Base-by-base conservation (phyloP, 495 filamentous ascomycete genomes). In the Penicillium paradoxum region DNA sequence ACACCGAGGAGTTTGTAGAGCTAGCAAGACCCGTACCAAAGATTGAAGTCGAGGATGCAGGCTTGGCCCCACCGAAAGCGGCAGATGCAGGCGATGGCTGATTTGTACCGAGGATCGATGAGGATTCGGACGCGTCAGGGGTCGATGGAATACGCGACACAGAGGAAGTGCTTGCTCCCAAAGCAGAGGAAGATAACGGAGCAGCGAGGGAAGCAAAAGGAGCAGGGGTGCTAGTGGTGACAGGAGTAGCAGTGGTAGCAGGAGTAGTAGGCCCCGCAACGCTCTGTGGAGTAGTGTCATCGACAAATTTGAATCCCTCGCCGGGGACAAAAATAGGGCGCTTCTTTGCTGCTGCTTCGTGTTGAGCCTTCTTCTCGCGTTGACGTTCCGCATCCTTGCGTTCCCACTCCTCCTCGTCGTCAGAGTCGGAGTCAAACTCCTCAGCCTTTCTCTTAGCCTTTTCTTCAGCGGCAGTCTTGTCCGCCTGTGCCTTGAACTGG, bases 341-440 rank as follows among this genome's bases (percentile, higher is more conserved):
- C 55, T 70, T 75, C 30, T 58, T 64, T 4, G 51, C 29, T 6
- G 54, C 47, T 17, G 66, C 63, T 27, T 67, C 69, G 30, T 70
- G 27, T 52, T 70, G 66, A 14, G 71, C 63, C 10, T 62, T 69
- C 56, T 79, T 79, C 45, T 68, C 62, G 15, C 65, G 67, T 51
- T 79, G 78, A 21, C 70, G 58, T 53, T 79, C 73, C 6, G 71
- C 71, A 55, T 79, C 66, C 50, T 66, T 57, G 33, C 72, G 68
- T 45, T 75, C 72, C 72, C 74, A 78, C 32, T 78, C 75, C n/a
- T 55, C 73, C 42, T 78, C 73, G 32, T 77, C 71, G 15, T 79
- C 78, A 24, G 80, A 77, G 13, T 81, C 79, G 0, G 75, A 80
- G 52, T 82, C 79, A 45, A 73, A 76, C 1, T 84, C 79, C 43